Conservation (phyloP, 228 moss, liverwort and hornwort genomes). For the Sphagnum magellanicum region DNA sequence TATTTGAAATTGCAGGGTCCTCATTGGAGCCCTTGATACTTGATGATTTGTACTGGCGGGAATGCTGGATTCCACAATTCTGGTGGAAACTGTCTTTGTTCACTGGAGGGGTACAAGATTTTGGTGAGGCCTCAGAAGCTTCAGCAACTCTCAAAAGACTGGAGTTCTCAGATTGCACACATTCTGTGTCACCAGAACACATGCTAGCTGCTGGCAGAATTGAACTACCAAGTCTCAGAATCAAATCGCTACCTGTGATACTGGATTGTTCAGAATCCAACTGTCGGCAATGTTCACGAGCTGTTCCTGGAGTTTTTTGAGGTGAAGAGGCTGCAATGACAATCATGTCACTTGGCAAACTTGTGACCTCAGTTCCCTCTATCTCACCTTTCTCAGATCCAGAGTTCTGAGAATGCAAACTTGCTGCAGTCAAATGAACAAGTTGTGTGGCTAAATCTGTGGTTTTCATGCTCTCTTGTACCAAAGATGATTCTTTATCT, state of each 20-base stretch:
- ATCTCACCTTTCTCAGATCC: not conserved
- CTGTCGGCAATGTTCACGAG: not conserved
- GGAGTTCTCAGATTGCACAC: slow-evolving; percentile 12
- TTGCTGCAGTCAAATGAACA: too few species aligned
- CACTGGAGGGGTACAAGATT: slow-evolving; percentile 8
- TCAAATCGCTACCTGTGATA: not conserved
- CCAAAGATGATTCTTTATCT: too few species aligned
- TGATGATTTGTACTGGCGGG: slow-evolving; percentile 5
- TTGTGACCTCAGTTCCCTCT: too few species aligned
- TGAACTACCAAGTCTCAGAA: not conserved
- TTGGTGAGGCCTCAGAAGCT: slow-evolving; percentile 21
- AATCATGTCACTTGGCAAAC: too few species aligned
- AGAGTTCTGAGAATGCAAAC: not conserved
- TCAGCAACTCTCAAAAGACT: slow-evolving; percentile 32
- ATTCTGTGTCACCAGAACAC: slow-evolving; percentile 2
- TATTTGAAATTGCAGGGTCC: too few species aligned
- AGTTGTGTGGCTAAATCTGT: too few species aligned
- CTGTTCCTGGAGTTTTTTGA: not conserved
- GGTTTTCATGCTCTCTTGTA: too few species aligned
- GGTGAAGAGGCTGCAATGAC: too few species aligned
- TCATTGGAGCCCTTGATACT: too few species aligned
- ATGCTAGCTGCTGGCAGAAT: slow-evolving; percentile 10
- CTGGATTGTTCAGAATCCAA: not conserved
- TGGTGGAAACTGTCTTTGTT: slow-evolving; percentile 16
- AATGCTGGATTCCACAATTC: slow-evolving; percentile 20